These are phyloP conservation scores for Rhizophagus sp. DNA, from an alignment of 192 early-diverging fungal species.

Conservation along the genomic window DNA sequence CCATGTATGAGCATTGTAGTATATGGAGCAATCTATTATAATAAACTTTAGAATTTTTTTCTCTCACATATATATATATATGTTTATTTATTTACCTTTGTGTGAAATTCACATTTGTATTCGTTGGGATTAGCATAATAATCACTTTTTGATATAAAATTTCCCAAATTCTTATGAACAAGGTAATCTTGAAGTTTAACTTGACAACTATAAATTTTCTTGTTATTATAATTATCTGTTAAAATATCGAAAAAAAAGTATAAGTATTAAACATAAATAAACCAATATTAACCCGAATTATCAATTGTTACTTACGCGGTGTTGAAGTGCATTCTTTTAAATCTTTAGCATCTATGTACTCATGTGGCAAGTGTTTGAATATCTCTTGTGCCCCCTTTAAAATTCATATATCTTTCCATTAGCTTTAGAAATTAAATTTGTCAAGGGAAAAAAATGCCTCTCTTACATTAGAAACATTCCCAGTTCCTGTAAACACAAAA, in stretches of 20 bases:
- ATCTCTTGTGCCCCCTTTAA: conserved; percentile 82
- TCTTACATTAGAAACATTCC: conserved; percentile 81
- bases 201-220: conserved; percentile 81
- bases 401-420: background rate
- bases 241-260: background rate
- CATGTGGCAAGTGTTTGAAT: conserved; percentile 89
- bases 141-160: conserved; percentile 58
- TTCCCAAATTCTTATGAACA: conserved; percentile 68
- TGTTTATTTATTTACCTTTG: conserved; percentile 49
- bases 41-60: background rate
- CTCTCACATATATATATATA: too few relatives aligned
- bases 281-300: background rate
- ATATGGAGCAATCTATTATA: conserved; percentile 83
- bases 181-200: conserved; percentile 81
- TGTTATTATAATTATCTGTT: conserved; percentile 25
- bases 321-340: conserved; percentile 56
- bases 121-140: conserved; percentile 78
- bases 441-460: background rate
- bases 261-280: background rate
- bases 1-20: conserved; percentile 88
- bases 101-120: conserved; percentile 79
- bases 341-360: conserved; percentile 77
- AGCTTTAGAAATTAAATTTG: background rate
- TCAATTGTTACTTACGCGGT: conserved; percentile 52
- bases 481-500: conserved; percentile 89